Evolutionary conservation across 176 grass and related monocot genomes (phyloP).

Genomic region (Carex littledalei): DNA sequence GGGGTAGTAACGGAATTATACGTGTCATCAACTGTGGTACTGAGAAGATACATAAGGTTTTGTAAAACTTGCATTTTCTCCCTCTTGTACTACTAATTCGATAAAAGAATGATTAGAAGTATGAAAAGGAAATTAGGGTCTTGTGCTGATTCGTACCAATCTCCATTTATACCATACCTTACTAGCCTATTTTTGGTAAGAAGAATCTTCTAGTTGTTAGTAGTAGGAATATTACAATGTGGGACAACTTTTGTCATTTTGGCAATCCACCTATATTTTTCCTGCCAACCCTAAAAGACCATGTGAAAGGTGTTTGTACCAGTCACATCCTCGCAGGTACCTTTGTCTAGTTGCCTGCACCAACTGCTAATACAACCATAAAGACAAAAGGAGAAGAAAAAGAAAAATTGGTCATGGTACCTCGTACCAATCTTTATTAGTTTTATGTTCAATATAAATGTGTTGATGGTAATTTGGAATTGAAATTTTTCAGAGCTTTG

Average conservation of each 20-base stretch:
- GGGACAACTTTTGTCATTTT: neutral
- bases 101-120: neutral
- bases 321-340: neutral
- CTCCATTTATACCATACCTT: neutral
- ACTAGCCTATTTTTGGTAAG: neutral
- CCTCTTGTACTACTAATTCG: neutral
- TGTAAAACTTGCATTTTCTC: neutral
- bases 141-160: neutral
- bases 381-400: neutral
- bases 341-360: neutral
- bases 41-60: conserved; percentile 74
- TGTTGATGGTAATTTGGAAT: neutral
- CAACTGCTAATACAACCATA: neutral
- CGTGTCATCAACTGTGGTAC: conserved; percentile 72
- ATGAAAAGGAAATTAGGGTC: neutral
- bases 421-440: neutral
- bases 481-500: conserved; percentile 53
- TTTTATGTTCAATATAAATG: neutral
- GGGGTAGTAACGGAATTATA: conserved; percentile 60
- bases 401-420: neutral
- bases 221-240: neutral
- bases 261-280: neutral
- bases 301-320: neutral
- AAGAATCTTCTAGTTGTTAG: neutral
- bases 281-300: neutral